Evolutionary conservation across 1,284 basidiomycete species (phyloP).

Genomic region (Malassezia cuniculi): DNA sequence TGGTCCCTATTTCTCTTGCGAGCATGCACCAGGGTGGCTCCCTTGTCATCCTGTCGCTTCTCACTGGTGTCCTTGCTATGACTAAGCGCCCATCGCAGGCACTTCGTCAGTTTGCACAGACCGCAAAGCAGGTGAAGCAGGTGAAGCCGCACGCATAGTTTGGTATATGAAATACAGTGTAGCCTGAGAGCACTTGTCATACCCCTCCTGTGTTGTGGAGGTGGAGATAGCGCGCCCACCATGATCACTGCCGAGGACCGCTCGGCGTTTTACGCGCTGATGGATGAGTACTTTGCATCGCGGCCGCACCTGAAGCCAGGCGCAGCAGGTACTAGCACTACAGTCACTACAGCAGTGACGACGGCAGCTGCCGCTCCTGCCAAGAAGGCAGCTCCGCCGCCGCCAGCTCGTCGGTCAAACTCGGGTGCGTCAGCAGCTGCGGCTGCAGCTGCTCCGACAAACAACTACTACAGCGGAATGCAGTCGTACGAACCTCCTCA

Average conservation of each 20-base stretch:
- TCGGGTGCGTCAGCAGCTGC: not conserved
- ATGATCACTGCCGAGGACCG: constrained; percentile 18
- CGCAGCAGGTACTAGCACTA: too few species aligned
- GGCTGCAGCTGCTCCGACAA: too few species aligned
- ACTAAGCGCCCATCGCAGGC: constrained; percentile 60
- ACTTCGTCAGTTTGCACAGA: constrained; percentile 45
- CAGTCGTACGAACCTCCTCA: too few species aligned
- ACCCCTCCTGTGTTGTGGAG: too few species aligned
- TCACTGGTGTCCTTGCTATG: constrained; percentile 63
- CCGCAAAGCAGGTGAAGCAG: not conserved
- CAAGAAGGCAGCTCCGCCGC: too few species aligned
- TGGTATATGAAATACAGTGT: too few species aligned
- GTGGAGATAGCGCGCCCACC: not conserved
- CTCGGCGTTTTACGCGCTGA: constrained; percentile 25
- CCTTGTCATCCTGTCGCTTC: constrained; percentile 70
- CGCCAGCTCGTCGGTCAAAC: not conserved
- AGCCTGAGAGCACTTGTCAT: too few species aligned
- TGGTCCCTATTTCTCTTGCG: constrained; percentile 84
- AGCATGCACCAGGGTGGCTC: constrained; percentile 90
- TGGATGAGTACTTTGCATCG: constrained; percentile 35
- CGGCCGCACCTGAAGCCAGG: constrained; percentile 19
- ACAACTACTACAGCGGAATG: too few species aligned
- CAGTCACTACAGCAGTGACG: not conserved
- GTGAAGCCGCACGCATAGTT: too few species aligned
- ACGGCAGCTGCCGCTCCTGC: not conserved